These are phyloP conservation scores for Stenocarpella maydis DNA, from an alignment of 2,329 filamentous ascomycete genomes.

Conservation along the genomic window DNA sequence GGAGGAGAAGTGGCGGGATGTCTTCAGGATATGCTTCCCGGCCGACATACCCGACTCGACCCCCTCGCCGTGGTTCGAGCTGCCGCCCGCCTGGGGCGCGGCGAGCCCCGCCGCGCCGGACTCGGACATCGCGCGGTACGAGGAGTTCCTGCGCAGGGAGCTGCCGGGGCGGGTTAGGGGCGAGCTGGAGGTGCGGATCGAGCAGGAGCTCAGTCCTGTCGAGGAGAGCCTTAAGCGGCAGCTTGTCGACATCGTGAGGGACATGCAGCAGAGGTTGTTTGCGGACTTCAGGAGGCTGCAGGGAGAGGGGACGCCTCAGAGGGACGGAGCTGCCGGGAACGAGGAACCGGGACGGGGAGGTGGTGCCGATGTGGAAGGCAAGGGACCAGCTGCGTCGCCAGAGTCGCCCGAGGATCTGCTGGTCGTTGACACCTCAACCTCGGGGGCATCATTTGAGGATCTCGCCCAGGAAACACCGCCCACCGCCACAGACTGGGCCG, in stretches of 20 bases:
- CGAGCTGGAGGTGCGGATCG: constrained; percentile 34
- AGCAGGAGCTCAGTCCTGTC: constrained; percentile 30
- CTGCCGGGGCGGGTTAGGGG: constrained; percentile 33
- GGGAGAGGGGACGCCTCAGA: not conserved
- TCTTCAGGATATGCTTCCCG: constrained; percentile 36
- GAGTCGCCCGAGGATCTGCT: not conserved
- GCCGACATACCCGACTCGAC: constrained; percentile 23
- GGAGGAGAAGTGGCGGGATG: constrained; percentile 35
- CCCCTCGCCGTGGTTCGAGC: constrained; percentile 36
- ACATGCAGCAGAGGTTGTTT: constrained; percentile 34
- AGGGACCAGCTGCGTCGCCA: not conserved
- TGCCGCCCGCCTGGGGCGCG: constrained; percentile 1
- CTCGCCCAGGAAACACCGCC: not conserved
- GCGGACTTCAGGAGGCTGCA: constrained; percentile 29
- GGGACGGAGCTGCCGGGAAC: not conserved
- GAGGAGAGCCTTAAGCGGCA: constrained; percentile 35
- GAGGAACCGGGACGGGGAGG: no score
- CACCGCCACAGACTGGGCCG: not conserved
- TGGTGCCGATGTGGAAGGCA: not conserved
- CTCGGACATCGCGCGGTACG: constrained; percentile 32
- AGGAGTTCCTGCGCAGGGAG: constrained; percentile 33
- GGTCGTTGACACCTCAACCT: not conserved
- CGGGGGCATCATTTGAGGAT: not conserved
- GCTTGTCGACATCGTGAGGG: constrained; percentile 35
- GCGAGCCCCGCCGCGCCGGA: not conserved